phyloP scores from a whole-genome alignment of 164 flowering plant species.

The Chimonanthus salicifolius region DNA sequence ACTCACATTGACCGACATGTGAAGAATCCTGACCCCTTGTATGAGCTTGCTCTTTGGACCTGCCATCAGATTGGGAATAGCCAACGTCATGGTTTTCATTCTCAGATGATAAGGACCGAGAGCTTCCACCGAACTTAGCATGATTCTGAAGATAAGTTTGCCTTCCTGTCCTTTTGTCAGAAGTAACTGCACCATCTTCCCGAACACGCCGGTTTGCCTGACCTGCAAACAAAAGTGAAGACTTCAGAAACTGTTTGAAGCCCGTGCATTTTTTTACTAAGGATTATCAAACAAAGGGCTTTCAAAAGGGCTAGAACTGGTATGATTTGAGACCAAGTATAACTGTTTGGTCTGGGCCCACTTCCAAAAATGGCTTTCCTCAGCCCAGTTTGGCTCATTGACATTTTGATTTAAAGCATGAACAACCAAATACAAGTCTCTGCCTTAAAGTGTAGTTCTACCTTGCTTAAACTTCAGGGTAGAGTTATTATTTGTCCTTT shows the following conservation, averaged over 20 bases:
- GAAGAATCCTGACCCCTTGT: conserved; percentile 15
- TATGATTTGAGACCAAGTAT: background rate
- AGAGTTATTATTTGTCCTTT: conserved; percentile 16
- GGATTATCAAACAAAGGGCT: background rate
- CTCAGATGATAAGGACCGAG: conserved; percentile 25
- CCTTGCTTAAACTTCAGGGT: conserved; percentile 32
- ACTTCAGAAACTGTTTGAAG: conserved; percentile 5
- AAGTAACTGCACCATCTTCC: conserved; percentile 30
- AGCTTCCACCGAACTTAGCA: conserved; percentile 33
- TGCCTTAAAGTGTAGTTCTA: conserved; percentile 6
- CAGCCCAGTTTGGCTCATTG: background rate
- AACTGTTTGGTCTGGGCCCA: too few species aligned
- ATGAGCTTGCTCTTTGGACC: conserved; percentile 22
- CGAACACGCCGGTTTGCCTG: conserved; percentile 29
- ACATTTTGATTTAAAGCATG: background rate
- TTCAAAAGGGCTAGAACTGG: background rate
- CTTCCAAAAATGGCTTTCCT: background rate
- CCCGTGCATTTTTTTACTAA: background rate
- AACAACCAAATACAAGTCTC: background rate
- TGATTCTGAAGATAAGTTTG: conserved; percentile 47
- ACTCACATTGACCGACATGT: conserved; percentile 31
- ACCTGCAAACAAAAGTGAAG: conserved; percentile 27
- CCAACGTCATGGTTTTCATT: conserved; percentile 35
- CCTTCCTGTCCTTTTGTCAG: conserved; percentile 41
- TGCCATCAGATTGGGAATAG: conserved; percentile 15